Evolutionary conservation across 1,139 yeast species (phyloP), one percentile per base, ranked within the genome.

Genomic region (Candida glucosophila): DNA sequence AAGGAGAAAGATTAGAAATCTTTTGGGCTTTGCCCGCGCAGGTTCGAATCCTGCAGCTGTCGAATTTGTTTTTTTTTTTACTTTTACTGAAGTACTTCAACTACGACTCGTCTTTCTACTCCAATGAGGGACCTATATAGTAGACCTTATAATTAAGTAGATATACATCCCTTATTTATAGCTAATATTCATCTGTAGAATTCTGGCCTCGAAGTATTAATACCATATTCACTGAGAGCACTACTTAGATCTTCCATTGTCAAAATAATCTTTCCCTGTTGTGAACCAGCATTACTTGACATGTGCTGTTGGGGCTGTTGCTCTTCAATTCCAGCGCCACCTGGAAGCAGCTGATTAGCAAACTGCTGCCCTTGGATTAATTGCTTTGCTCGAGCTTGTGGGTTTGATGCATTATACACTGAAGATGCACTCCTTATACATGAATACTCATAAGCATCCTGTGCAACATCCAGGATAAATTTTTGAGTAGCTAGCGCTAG

Each of bases 401-500:
- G 95, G 44, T 85, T 85, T 22, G 83, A 67, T 1, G 93, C 77
- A 40, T 79, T 77, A 41, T 83, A 79, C 12, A 83, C 93, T 0
- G 95, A 77, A 5, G 85, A 72, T 6, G 86, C 68, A 14, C 88
- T 82, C 33, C 97, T 67, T 40, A 92, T 90, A 34, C 97, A 64
- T 7, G 95, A 80, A 49, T 85, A 88, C 47, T 92, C 98, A 49
- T 85, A 90, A 0, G 98, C 97, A 50, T 92, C 97, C 12, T 88
- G 86, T 1, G 98, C 95, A 20, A 92, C 78, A 48, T 90, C 98
- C 33, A 90, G 77, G 17, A 92, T 71, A 49, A 92, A 92, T 48
- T 92, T 90, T 45, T 92, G 98, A 1, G 98, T 88, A 1, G 98
- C 97, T 30, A 92, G 61, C 0, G 97, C 97, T 28, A 92, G 59